Evolutionary conservation across 257 asterid species (phyloP), one percentile per base, ranked within the genome.

Genomic region (Jaltomata sinuosa): DNA sequence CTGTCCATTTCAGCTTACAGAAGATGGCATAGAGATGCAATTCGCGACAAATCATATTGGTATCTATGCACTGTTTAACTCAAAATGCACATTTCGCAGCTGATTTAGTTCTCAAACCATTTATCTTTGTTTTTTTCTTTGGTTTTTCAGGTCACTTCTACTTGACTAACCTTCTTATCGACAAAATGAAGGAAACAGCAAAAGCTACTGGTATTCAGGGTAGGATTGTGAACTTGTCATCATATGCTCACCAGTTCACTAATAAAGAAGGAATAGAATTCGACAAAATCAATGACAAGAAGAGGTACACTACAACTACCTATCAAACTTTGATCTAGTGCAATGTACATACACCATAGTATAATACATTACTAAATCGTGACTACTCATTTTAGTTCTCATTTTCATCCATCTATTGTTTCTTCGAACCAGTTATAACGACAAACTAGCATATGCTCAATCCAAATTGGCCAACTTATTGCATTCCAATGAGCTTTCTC

Each of bases 11-110:
- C 42, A 38, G 42, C 42, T 38, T 38, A 4, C 42, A 38, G 42
- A 38, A 38, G 42, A 38, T 38, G 42, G 42, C 42, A 38, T 38
- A 38, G 42, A 96, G 89, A 88, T 91, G 86, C 99, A 96, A 78
- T 93, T 96, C 83, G 98, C 99, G 1, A 94, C 99, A 50, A 94
- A 94, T 89, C 97, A 96, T 90, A 91, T 96, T 8, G 99, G 99
- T 47, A 47, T 11, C 52, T 94, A 87, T 32, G 84, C 8, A 25
- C 7, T 62, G 21, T 62, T 31, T 5, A 25, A 27, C 71, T 62
- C 27, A 3, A 61, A 31, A 59, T 18, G 19, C 53, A 31, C 15
- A 57, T 54, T n/a, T 61, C 40, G 80, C 15, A 47, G 52, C 52
- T 47, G 4, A 47, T 47, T 47, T 47, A 47, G 12, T 10, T 47